Evolutionary conservation across 352 stramenopile species (phyloP), one percentile per base, ranked within the genome.

Genomic region (Blastocystis sp.): DNA sequence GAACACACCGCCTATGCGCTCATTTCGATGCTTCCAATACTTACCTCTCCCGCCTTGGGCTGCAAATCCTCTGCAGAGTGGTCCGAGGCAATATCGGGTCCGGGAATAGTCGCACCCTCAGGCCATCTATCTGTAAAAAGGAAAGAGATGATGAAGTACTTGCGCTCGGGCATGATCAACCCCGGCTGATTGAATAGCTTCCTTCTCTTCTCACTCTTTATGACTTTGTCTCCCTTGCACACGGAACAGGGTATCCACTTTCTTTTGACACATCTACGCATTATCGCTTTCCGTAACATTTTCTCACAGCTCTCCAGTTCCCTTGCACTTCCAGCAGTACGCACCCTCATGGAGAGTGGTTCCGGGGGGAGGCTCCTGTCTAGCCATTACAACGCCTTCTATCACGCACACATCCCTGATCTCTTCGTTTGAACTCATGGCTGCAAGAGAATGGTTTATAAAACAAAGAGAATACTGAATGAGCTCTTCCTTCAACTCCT

Each of bases 1-100:
- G 91, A 91, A 69, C 91, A 93, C 34, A 93, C 59, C 60, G 91
- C 81, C 88, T 93, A 80, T 56, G 5, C 21, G 67, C n/a, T 21
- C 7, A 10, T 28, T 65, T 19, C 5, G 21, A 67, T 80, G 14
- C 4, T 14, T 9, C 21, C 71, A 52, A 80, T n/a, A 56, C 41
- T n/a, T 19, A 80, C 78, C 45, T 88, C 78, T 65, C 78, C 78
- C 38, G 62, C 66, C 56, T 78, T 88, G 11, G 78, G 78, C 41
- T 88, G 14, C 34, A 77, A 78, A 10, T 88, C 78, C 1, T 34
- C 40, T 14, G 23, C 19, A 0, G 41, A 62, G 2, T 48, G 21
- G 40, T 78, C 41, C 5, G 45, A 14, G 10, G 41, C 64, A 88
- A 41, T 48, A 9, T 76, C 60, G 2, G 78, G 78, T n/a, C 78